Conservation (phyloP, 1,284 basidiomycete genomes). For the Rhizopogon hawkerae region DNA sequence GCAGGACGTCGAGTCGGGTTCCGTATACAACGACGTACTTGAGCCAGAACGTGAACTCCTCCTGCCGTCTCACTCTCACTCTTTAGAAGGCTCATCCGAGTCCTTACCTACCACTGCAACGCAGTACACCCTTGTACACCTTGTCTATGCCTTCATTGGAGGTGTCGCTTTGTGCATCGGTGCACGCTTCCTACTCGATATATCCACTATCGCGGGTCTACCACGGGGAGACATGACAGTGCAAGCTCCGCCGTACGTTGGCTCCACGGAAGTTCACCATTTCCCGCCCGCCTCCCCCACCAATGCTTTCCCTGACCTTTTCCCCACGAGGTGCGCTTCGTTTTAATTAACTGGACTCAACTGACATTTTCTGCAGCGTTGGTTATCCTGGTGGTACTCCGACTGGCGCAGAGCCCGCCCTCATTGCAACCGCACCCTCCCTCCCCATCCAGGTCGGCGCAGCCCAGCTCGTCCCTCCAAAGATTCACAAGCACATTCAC, state of each 20-base stretch:
- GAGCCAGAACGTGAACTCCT: constrained; percentile 1
- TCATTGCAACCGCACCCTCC: constrained; percentile 69
- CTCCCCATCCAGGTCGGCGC: constrained; percentile 69
- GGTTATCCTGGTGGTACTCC: constrained; percentile 79
- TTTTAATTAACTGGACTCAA: not conserved
- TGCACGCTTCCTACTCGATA: constrained; percentile 15
- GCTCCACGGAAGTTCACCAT: constrained; percentile 59
- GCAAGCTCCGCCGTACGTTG: constrained; percentile 51
- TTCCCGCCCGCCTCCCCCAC: constrained; percentile 69
- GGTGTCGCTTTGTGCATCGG: constrained; percentile 21
- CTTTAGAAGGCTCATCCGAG: not conserved
- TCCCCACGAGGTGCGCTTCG: constrained; percentile 46
- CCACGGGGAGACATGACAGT: constrained; percentile 6
- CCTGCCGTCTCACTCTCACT: not conserved
- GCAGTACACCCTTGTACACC: constrained; percentile 15
- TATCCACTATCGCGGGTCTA: constrained; percentile 17
- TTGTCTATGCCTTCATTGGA: constrained; percentile 21
- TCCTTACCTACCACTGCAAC: not conserved
- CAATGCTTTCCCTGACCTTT: constrained; percentile 58
- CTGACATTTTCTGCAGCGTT: constrained; percentile 29
- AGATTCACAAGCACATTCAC: constrained; percentile 10
- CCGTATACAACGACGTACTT: not conserved
- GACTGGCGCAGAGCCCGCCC: constrained; percentile 73
- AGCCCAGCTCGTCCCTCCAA: constrained; percentile 46
- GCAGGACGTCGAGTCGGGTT: not conserved